Percentiles rank a stretch among this genome's conserved stretches.
Evolutionary conservation across 441 rosid species (phyloP).

Genomic region (Erodium chrysanthum): DNA sequence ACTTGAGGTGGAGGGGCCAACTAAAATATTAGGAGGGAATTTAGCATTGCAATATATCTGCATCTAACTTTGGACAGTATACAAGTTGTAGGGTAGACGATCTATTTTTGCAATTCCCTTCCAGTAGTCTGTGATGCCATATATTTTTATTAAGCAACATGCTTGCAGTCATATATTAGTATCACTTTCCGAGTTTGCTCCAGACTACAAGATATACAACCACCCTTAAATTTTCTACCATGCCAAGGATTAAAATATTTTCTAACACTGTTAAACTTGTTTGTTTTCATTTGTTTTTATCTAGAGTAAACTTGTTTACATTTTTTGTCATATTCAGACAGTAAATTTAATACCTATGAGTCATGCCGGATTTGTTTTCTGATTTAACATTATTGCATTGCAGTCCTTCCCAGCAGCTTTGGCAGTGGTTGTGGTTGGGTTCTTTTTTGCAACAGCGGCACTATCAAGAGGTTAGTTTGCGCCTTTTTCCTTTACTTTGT

Average conservation of each 20-base stretch:
- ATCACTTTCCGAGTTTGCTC: not conserved
- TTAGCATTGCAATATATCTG: no score
- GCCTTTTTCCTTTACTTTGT: conserved; percentile 7
- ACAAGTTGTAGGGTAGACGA: no score
- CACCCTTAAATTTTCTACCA: not conserved
- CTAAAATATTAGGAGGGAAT: no score
- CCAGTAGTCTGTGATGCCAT: no score
- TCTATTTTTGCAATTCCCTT: not conserved
- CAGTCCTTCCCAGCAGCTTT: conserved; percentile 83
- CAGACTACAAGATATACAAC: not conserved
- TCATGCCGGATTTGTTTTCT: not conserved
- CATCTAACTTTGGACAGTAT: no score
- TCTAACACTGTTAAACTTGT: not conserved
- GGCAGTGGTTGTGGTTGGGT: conserved; percentile 46
- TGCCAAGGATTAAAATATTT: not conserved
- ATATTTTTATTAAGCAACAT: not conserved
- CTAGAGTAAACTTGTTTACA: not conserved
- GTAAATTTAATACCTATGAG: not conserved
- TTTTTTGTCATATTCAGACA: not conserved
- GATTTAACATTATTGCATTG: conserved; percentile 19
- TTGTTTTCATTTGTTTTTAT: not conserved
- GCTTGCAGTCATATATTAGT: not conserved
- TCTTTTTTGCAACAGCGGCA: conserved; percentile 54
- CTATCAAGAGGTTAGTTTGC: conserved; percentile 57
- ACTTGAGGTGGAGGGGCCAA: no score